Evolutionary conservation across 352 stramenopile species (phyloP).

Genomic region (Globisporangium splendens): DNA sequence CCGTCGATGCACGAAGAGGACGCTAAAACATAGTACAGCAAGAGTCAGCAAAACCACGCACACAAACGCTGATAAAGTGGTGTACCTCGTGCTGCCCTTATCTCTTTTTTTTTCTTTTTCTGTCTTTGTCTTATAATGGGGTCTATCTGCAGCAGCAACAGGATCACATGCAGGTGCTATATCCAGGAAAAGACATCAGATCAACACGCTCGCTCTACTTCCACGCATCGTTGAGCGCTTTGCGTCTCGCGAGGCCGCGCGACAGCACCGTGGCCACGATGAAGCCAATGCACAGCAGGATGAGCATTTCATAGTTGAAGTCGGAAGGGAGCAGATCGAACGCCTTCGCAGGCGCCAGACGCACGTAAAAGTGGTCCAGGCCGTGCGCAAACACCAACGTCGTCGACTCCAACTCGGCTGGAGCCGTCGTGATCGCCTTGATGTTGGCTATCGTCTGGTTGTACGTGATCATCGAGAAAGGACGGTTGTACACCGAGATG

Average conservation of each 20-base stretch:
- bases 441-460: conserved; percentile 87
- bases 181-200: background rate
- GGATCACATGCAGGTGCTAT: conserved; percentile 3
- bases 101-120: background rate
- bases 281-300: conserved; percentile 88
- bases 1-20: conserved; percentile 17
- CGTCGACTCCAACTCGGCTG: conserved; percentile 93
- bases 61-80: background rate
- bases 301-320: conserved; percentile 94
- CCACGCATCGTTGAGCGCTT: conserved; percentile 79
- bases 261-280: conserved; percentile 70
- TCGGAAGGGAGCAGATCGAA: conserved; percentile 96
- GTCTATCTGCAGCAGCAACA: background rate
- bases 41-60: conserved; percentile 8
- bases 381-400: conserved; percentile 92
- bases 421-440: conserved; percentile 54
- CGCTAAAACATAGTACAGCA: background rate
- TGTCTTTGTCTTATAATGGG: too few species aligned
- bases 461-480: conserved; percentile 88
- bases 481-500: conserved; percentile 85
- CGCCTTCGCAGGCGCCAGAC: conserved; percentile 90
- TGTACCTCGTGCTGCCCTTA: background rate
- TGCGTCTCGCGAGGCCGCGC: conserved; percentile 61
- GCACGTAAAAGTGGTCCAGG: conserved; percentile 93
- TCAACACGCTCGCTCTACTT: conserved; percentile 38